Base-by-base conservation (phyloP, 2,329 filamentous ascomycete genomes). In the Trichoderma semiorbis region DNA sequence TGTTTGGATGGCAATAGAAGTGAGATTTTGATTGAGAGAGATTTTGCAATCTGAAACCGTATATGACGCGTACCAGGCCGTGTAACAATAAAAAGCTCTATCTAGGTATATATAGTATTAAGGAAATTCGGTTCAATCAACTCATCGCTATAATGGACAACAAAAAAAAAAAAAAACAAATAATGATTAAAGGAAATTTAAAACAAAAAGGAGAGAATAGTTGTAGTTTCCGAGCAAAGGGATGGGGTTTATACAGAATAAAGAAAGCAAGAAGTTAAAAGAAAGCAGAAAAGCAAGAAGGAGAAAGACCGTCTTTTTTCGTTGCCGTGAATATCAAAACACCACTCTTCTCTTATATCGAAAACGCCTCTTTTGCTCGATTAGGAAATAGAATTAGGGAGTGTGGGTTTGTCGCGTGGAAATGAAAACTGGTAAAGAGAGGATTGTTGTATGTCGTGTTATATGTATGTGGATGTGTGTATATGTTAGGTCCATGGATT, bases 21-120 rank as follows among this genome's bases (percentile, higher is more conserved):
- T 32, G 24, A 55, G 18, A 18, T n/a, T 68, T 39, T 36, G 14
- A 55, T 26, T 28, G 16, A 36, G 8, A 53, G 16, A 53, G 67
- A 70, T 63, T 55, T 70, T 70, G 67, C 47, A 63, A 70, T 70
- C 64, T 58, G 50, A 30, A 50, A 28, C 57, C 18, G 39, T 55
- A 62, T 70, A 61, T 26, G n/a, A 36, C 60, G 47, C 28, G 67
- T 36, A 69, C 57, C 64, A 28, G 50, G 24, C n/a, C 50, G 32
- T 30, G 24, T 36, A 55, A 57, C 24, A 39, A 58, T n/a, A 34
- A 67, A 57, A 57, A 53, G 50, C 64, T 67, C 32, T 67, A 67
- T 67, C 64, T 32, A 50, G 47, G 43, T 50, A 39, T 63, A 63
- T 58, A 69, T 53, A 36, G 18, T 39, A 58, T 67, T 67, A 55